Percentiles rank a stretch among this genome's conserved stretches.
Conservation (phyloP, 441 rosid genomes). For the Macaranga tanarius region DNA sequence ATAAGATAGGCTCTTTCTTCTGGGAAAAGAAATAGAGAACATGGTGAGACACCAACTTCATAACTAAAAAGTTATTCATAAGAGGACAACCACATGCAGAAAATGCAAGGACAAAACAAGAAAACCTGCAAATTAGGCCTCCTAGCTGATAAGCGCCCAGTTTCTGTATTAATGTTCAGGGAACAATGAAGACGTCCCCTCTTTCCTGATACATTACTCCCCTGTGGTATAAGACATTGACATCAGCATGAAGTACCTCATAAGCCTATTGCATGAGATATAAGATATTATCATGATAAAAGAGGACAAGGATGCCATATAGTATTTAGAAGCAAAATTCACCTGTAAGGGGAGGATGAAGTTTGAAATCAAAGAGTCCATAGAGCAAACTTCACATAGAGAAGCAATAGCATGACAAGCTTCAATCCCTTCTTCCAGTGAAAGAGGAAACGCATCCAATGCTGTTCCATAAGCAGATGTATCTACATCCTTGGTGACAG, state of each 20-base stretch:
- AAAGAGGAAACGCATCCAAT: slow-evolving; percentile 44
- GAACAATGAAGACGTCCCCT: slow-evolving; percentile 93
- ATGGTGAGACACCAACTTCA: background rate
- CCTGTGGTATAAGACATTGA: slow-evolving; percentile 42
- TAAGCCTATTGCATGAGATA: background rate
- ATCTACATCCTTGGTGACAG: slow-evolving; percentile 34
- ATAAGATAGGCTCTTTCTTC: no score
- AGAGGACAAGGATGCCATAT: background rate
- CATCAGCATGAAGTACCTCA: slow-evolving; percentile 11
- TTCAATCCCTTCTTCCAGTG: slow-evolving; percentile 59
- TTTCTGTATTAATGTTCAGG: slow-evolving; percentile 93
- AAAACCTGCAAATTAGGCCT: slow-evolving; percentile 92
- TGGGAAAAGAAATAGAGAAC: background rate
- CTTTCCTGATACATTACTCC: slow-evolving; percentile 72
- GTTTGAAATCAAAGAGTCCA: slow-evolving; percentile 88
- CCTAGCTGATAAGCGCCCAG: slow-evolving; percentile 96
- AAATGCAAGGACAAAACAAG: background rate
- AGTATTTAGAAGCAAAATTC: slow-evolving; percentile 18
- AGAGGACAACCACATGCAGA: background rate
- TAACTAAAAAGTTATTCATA: slow-evolving; percentile 9
- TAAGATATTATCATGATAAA: background rate
- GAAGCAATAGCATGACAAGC: slow-evolving; percentile 95
- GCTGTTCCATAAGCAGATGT: slow-evolving; percentile 61
- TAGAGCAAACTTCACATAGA: slow-evolving; percentile 83
- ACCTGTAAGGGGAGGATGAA: slow-evolving; percentile 98